phyloP scores from a whole-genome alignment of 768 basidiomycete species.

The Thelephora ganbajun region DNA sequence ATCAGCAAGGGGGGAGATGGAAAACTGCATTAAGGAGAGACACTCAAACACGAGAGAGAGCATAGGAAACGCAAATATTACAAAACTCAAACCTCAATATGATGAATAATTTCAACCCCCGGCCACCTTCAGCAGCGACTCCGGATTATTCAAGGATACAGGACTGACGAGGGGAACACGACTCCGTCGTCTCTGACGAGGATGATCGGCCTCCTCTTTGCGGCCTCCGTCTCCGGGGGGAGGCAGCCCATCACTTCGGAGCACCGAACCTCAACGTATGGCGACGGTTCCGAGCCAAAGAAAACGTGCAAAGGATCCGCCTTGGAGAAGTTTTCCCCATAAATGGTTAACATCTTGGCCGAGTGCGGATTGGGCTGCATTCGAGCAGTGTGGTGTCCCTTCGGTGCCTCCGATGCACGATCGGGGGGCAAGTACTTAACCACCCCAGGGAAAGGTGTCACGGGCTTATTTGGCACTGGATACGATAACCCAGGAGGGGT shows the following conservation, averaged over 20 bases:
- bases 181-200: slow-evolving; percentile 77
- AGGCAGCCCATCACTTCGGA: slow-evolving; percentile 74
- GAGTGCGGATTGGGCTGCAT: slow-evolving; percentile 70
- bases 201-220: slow-evolving; percentile 66
- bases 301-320: slow-evolving; percentile 69
- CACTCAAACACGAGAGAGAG: slow-evolving; percentile 5
- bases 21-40: too few relatives aligned
- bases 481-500: slow-evolving; percentile 50
- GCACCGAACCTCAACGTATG: slow-evolving; percentile 80
- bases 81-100: too few relatives aligned
- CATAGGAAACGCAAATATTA: slow-evolving; percentile 10
- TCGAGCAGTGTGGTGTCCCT: slow-evolving; percentile 52
- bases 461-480: slow-evolving; percentile 68
- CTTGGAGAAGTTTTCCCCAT: slow-evolving; percentile 84
- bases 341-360: slow-evolving; percentile 71
- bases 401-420: slow-evolving; percentile 72
- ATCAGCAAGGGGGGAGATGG: too few relatives aligned
- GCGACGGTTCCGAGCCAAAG: slow-evolving; percentile 78
- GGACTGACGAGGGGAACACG: slow-evolving; percentile 70
- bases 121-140: neutral
- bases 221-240: slow-evolving; percentile 53
- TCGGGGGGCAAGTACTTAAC: slow-evolving; percentile 88
- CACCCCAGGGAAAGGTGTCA: slow-evolving; percentile 77
- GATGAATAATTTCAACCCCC: neutral
- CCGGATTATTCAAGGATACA: slow-evolving; percentile 51